Conservation (phyloP, 768 basidiomycete species). For the Udeniomyces megalosporus region DNA sequence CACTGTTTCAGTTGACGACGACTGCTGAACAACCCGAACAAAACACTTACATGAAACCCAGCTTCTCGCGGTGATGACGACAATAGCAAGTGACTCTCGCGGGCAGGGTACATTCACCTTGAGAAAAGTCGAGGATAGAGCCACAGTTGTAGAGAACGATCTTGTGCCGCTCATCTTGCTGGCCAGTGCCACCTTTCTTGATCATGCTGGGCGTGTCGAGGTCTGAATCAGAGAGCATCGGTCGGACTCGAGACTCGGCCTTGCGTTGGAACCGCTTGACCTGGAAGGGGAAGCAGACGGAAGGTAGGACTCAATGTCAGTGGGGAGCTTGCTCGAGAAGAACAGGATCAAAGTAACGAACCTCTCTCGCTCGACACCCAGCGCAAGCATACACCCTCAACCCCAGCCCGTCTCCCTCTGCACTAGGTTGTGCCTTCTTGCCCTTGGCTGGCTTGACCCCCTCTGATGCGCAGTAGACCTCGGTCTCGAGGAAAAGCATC, state of each 20-base stretch:
- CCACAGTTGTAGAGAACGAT: constrained; percentile 95
- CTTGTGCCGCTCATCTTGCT: constrained; percentile 29
- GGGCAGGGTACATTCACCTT: constrained; percentile 75
- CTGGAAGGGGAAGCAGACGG: not conserved
- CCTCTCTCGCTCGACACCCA: constrained; percentile 78
- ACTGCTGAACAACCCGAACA: not conserved
- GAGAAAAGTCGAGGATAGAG: constrained; percentile 70
- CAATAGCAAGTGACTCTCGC: constrained; percentile 96
- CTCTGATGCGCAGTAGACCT: constrained; percentile 63
- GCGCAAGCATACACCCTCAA: constrained; percentile 53
- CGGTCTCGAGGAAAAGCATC: constrained; percentile 52
- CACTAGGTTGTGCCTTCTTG: not conserved
- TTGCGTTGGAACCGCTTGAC: constrained; percentile 72
- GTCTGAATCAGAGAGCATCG: constrained; percentile 25
- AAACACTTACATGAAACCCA: constrained; percentile 47
- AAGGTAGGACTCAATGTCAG: not conserved
- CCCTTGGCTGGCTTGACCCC: constrained; percentile 41
- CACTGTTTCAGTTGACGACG: too few species aligned
- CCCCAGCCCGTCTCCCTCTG: not conserved
- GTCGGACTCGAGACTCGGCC: constrained; percentile 64
- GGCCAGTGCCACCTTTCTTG: not conserved
- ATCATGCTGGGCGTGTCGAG: constrained; percentile 14
- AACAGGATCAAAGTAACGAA: constrained; percentile 41
- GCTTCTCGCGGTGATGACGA: constrained; percentile 91
- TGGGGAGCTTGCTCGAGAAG: not conserved